Conservation (phyloP, 345 rosid genomes). For the Mercurialis annua region DNA sequence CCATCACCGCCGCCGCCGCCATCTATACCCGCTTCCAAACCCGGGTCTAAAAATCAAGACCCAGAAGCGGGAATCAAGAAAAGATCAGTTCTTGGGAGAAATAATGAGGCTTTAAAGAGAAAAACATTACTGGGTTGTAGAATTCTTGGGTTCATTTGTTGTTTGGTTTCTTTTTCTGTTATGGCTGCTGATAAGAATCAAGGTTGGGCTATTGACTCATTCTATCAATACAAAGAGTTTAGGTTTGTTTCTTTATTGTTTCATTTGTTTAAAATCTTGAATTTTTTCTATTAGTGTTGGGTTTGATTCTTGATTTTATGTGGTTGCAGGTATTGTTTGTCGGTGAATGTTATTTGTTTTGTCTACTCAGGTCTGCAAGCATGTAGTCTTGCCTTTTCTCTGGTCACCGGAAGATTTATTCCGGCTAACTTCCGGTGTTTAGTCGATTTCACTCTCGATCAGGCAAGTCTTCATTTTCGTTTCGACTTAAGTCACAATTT, state of each 20-base stretch:
- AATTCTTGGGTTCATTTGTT: constrained; percentile 53
- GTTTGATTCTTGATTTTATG: constrained; percentile 3
- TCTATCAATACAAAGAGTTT: constrained; percentile 76
- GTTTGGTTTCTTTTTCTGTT: constrained; percentile 69
- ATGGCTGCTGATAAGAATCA: constrained; percentile 78
- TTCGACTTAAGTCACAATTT: no score
- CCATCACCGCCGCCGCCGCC: background rate
- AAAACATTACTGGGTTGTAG: constrained; percentile 56
- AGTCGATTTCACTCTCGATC: constrained; percentile 71
- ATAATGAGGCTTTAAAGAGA: constrained; percentile 40
- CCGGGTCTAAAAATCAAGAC: constrained; percentile 24
- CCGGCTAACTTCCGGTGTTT: constrained; percentile 44
- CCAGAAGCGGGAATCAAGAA: constrained; percentile 22
- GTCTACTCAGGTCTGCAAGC: constrained; percentile 67
- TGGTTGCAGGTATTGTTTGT: constrained; percentile 65
- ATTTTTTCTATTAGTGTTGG: background rate
- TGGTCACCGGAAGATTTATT: constrained; percentile 43
- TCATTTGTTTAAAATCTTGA: background rate
- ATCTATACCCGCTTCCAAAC: constrained; percentile 10
- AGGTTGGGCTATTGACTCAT: constrained; percentile 93
- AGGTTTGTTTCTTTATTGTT: constrained; percentile 38
- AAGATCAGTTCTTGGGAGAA: constrained; percentile 51
- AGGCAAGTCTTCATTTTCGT: constrained; percentile 54
- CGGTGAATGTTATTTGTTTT: constrained; percentile 72
- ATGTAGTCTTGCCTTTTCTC: constrained; percentile 46